Evolutionary conservation across 805 yeast genomes (phyloP).

Genomic region (Sungouiozyma intestinalis): DNA sequence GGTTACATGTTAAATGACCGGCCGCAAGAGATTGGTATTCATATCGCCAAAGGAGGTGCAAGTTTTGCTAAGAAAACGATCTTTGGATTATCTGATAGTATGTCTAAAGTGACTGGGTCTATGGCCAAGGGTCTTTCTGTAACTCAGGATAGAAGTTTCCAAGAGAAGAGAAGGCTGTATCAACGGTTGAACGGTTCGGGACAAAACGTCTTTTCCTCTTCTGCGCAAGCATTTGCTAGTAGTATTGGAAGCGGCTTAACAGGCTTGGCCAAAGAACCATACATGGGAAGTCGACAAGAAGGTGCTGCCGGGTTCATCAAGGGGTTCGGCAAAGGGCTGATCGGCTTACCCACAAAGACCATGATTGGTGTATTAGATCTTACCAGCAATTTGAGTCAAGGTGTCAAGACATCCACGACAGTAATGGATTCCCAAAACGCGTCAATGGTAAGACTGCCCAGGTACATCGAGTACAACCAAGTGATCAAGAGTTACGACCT

Average conservation of each 20-base stretch:
- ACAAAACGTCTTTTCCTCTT: constrained; percentile 68
- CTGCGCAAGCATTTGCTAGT: constrained; percentile 82
- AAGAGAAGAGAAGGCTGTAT: constrained; percentile 65
- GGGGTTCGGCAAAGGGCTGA: constrained; percentile 89
- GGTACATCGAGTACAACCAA: constrained; percentile 58
- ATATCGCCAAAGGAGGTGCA: constrained; percentile 90
- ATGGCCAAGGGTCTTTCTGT: constrained; percentile 88
- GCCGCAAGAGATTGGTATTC: constrained; percentile 92
- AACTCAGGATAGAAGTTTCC: constrained; percentile 78
- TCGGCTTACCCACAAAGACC: constrained; percentile 93
- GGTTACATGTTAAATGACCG: constrained; percentile 90
- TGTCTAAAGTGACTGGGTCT: constrained; percentile 87
- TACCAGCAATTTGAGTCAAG: constrained; percentile 88
- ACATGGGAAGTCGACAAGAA: constrained; percentile 77
- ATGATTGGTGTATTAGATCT: constrained; percentile 91
- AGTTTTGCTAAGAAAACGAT: constrained; percentile 91
- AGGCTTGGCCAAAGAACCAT: constrained; percentile 85
- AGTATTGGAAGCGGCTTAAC: constrained; percentile 79
- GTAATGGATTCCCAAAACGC: constrained; percentile 73
- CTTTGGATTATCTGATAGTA: constrained; percentile 87
- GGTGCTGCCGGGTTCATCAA: constrained; percentile 90
- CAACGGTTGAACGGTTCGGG: constrained; percentile 77
- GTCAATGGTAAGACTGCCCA: constrained; percentile 71
- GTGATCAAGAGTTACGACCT: constrained; percentile 65
- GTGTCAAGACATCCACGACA: constrained; percentile 85